A percentile compares a stretch with the other conserved stretches of the same genome.
These are phyloP conservation scores for Phascolomyces articulosus DNA, from an alignment of 371 early-diverging fungal genomes.

Conservation along the genomic window DNA sequence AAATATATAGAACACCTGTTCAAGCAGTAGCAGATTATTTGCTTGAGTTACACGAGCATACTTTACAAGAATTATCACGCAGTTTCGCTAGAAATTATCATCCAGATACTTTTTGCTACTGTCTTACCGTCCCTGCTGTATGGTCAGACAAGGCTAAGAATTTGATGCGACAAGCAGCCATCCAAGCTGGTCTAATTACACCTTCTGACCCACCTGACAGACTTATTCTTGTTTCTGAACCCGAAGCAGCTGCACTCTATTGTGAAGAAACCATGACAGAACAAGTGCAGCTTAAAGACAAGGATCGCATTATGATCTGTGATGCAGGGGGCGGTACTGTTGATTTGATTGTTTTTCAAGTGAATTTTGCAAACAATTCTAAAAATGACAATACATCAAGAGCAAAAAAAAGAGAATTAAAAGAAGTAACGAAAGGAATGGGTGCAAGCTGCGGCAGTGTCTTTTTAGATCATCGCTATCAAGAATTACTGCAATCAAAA, in stretches of 20 bases:
- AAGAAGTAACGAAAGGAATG: conserved; percentile 62
- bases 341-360: conserved; percentile 56
- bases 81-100: conserved; percentile 50
- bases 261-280: conserved; percentile 56
- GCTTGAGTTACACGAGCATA: conserved; percentile 36
- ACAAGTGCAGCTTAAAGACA: conserved; percentile 49
- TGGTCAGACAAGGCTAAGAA: conserved; percentile 59
- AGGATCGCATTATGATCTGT: conserved; percentile 62
- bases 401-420: conserved; percentile 29
- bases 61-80: conserved; percentile 39
- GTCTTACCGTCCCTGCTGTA: conserved; percentile 53
- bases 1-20: conserved; percentile 25
- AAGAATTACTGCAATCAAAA: conserved; percentile 39
- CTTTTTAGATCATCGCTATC: conserved; percentile 57
- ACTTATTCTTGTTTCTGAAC: conserved; percentile 58
- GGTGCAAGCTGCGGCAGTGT: conserved; percentile 64
- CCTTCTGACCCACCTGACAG: conserved; percentile 54
- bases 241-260: conserved; percentile 67
- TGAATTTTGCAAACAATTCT: no score
- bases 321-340: conserved; percentile 71
- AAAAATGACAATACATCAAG: no score
- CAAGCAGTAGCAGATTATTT: conserved; percentile 46
- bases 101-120: conserved; percentile 45
- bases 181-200: conserved; percentile 50
- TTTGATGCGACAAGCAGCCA: conserved; percentile 58